These are phyloP conservation scores for Bruguiera gymnorhiza DNA, from an alignment of 345 rosid species.

Conservation along the genomic window DNA sequence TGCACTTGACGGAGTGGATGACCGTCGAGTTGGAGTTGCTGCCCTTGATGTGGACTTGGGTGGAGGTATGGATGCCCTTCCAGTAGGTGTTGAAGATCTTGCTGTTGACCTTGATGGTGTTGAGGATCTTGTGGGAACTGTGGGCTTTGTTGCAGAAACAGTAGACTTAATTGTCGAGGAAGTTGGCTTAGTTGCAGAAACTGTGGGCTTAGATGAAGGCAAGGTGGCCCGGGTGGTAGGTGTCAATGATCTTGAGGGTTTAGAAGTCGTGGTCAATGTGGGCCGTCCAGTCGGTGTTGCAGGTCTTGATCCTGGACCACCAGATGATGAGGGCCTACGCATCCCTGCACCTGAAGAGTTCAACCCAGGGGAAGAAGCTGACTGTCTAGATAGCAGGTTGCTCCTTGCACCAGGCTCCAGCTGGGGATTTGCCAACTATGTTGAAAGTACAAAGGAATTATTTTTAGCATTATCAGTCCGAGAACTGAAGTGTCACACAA, in stretches of 20 bases:
- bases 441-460: constrained; percentile 24
- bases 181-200: constrained; percentile 35
- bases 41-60: constrained; percentile 71
- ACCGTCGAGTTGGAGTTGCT: constrained; percentile 83
- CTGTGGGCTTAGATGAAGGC: constrained; percentile 49
- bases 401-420: constrained; percentile 55
- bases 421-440: constrained; percentile 69
- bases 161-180: constrained; percentile 38
- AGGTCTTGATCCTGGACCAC: constrained; percentile 94
- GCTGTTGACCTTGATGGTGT: constrained; percentile 83
- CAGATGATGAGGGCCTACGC: constrained; percentile 94
- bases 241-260: constrained; percentile 73
- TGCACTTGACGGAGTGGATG: constrained; percentile 55
- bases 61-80: constrained; percentile 67
- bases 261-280: constrained; percentile 47
- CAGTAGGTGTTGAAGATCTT: constrained; percentile 85
- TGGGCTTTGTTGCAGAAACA: constrained; percentile 41
- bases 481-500: constrained; percentile 9
- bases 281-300: constrained; percentile 82
- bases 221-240: constrained; percentile 78
- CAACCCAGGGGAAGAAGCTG: constrained; percentile 63
- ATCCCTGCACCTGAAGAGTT: constrained; percentile 53
- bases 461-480: constrained; percentile 14
- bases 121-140: constrained; percentile 69
- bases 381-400: constrained; percentile 62